Percentiles rank a stretch among this genome's conserved stretches.
These are phyloP conservation scores for Lichenothelia convexa DNA, from an alignment of 495 filamentous ascomycete genomes.

Conservation along the genomic window DNA sequence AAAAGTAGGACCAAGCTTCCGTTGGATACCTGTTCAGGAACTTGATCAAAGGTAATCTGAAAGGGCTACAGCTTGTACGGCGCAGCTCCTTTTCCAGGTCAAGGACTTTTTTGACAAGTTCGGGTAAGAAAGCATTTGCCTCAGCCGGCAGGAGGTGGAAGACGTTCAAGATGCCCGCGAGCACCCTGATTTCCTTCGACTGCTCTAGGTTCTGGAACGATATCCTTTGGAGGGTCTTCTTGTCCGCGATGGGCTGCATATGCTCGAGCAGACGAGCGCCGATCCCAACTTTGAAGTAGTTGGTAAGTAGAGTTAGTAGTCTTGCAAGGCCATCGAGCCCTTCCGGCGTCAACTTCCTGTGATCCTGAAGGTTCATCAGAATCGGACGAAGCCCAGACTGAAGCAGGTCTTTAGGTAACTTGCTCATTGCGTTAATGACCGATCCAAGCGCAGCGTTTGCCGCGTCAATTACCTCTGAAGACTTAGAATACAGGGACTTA, in stretches of 20 bases:
- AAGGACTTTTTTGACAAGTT: conserved; percentile 71
- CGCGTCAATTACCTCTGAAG: conserved; percentile 78
- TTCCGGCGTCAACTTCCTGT: conserved; percentile 71
- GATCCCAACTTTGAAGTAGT: conserved; percentile 98
- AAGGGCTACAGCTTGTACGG: conserved; percentile 82
- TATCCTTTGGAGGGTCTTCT: conserved; percentile 60
- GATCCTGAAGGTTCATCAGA: conserved; percentile 86
- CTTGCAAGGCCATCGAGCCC: conserved; percentile 82
- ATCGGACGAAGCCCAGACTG: conserved; percentile 91
- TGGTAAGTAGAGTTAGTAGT: conserved; percentile 75
- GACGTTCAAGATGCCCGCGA: conserved; percentile 84
- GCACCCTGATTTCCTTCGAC: conserved; percentile 74
- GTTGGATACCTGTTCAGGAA: conserved; percentile 86
- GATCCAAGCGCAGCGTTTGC: conserved; percentile 74
- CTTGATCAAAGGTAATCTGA: conserved; percentile 78
- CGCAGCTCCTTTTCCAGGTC: conserved; percentile 74
- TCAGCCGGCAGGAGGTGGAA: conserved; percentile 85
- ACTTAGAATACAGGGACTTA: conserved; percentile 86
- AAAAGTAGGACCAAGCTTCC: conserved; percentile 67
- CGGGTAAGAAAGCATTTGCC: conserved; percentile 76
- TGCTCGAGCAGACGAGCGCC: conserved; percentile 80
- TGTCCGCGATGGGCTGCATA: conserved; percentile 76
- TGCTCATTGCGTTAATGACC: conserved; percentile 72
- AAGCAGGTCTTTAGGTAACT: conserved; percentile 85
- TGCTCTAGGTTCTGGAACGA: conserved; percentile 91